A percentile compares a stretch with the other conserved stretches of the same genome.
These are phyloP conservation scores for Allantophomopsis cytisporea DNA, from an alignment of 2,329 filamentous ascomycete species.

Conservation along the genomic window DNA sequence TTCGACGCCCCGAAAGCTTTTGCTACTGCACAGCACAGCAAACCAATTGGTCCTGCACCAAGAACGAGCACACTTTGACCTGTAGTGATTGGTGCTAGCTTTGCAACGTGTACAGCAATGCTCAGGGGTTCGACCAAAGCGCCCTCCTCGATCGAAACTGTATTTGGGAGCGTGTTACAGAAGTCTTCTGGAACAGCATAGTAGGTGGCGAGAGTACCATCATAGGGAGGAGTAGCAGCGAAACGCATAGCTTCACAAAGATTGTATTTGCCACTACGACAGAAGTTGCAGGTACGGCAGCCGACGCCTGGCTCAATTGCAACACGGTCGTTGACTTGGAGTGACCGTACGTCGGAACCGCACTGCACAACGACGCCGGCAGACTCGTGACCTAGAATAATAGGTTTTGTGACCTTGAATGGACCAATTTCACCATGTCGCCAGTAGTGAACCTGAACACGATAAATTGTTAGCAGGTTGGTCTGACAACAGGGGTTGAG, in stretches of 20 bases:
- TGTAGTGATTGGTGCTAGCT: conserved; percentile 23
- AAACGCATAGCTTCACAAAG: conserved; percentile 25
- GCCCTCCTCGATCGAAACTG: conserved; percentile 16
- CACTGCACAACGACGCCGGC: conserved; percentile 26
- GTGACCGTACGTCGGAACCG: conserved; percentile 24
- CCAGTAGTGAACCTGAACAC: conserved; percentile 23
- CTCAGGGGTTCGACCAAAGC: conserved; percentile 30
- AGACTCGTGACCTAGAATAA: conserved; percentile 32
- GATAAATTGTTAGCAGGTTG: too few relatives aligned
- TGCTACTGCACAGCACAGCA: conserved; percentile 30
- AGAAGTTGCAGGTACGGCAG: conserved; percentile 23
- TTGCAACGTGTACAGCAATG: conserved; percentile 29
- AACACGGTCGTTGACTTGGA: conserved; percentile 29
- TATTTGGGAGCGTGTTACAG: conserved; percentile 21
- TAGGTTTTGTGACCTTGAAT: conserved; percentile 27
- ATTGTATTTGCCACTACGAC: conserved; percentile 24
- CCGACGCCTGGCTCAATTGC: conserved; percentile 34
- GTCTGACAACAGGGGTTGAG: too few relatives aligned
- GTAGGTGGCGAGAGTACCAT: conserved; percentile 23
- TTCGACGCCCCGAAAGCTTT: conserved; percentile 29
- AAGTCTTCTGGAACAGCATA: conserved; percentile 23
- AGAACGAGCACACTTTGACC: conserved; percentile 31
- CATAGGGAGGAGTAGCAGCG: conserved; percentile 23
- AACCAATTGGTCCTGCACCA: conserved; percentile 34
- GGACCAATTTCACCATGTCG: conserved; percentile 30